Percentiles rank a stretch among this genome's conserved stretches.
phyloP scores from a whole-genome alignment of 208 protist species.

The Entamoeba invadens region DNA sequence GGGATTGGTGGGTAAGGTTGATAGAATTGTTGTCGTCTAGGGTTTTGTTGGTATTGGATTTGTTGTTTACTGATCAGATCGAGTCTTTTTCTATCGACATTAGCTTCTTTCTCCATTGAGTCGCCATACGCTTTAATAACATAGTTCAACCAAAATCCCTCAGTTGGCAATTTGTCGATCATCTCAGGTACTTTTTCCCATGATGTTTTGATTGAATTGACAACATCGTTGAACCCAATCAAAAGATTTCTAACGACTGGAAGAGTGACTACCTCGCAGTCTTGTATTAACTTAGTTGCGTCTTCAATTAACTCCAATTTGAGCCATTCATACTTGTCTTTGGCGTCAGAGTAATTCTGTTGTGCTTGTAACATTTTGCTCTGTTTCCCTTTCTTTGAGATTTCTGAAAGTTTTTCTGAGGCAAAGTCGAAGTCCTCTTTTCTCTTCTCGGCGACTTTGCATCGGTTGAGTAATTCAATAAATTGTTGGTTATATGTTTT shows the following conservation, averaged over 20 bases:
- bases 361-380: neutral
- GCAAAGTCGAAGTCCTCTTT: neutral
- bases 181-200: neutral
- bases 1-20: neutral
- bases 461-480: neutral
- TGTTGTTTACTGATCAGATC: too few relatives aligned
- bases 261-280: neutral
- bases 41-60: too few relatives aligned
- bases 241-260: neutral
- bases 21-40: neutral
- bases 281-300: neutral
- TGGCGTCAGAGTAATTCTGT: neutral
- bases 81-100: too few relatives aligned
- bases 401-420: neutral
- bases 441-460: neutral
- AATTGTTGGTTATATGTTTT: neutral
- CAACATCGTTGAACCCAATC: neutral
- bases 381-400: neutral
- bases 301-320: neutral
- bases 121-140: neutral
- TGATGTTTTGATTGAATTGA: neutral
- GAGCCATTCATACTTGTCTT: neutral
- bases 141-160: neutral
- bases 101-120: neutral
- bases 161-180: neutral